phyloP scores from a whole-genome alignment of 176 grass and related monocot species.

The Miscanthus lutarioriparius region DNA sequence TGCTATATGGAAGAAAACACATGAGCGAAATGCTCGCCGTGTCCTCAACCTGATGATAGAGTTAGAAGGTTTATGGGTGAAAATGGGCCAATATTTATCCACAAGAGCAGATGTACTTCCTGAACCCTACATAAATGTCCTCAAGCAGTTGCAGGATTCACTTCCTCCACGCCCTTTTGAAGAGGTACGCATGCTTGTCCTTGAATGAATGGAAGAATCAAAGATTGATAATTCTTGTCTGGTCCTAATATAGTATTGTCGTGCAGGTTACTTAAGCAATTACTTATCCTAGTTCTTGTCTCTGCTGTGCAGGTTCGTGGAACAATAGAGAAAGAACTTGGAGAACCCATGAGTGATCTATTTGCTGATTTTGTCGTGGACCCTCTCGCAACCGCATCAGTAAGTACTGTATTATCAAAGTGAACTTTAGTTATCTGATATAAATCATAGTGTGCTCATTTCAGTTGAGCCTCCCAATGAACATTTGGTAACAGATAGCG shows the following conservation, averaged over 20 bases:
- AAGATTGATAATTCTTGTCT: conserved; percentile 21
- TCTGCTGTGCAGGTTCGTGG: conserved; percentile 59
- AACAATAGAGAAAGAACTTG: conserved; percentile 91
- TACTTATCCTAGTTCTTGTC: conserved; percentile 1
- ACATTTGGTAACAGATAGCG: conserved; percentile 71
- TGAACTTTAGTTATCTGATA: conserved; percentile 22
- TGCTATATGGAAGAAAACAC: conserved; percentile 73
- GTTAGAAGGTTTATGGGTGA: conserved; percentile 95
- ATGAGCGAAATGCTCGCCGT: conserved; percentile 79
- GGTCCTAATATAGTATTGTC: not conserved
- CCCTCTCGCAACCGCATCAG: conserved; percentile 97
- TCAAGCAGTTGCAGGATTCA: conserved; percentile 86
- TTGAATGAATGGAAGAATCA: conserved; percentile 17
- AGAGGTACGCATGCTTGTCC: conserved; percentile 56
- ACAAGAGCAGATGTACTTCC: conserved; percentile 96
- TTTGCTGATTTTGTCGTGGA: conserved; percentile 79
- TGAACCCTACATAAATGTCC: conserved; percentile 82
- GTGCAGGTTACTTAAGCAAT: not conserved
- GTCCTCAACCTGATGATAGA: conserved; percentile 94
- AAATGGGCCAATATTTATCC: conserved; percentile 94
- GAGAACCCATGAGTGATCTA: conserved; percentile 66
- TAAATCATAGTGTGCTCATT: conserved; percentile 30
- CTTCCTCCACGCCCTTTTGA: conserved; percentile 81
- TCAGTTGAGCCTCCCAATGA: conserved; percentile 23
- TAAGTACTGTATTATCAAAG: conserved; percentile 48